These are phyloP conservation scores for Mucor piriformis DNA, from an alignment of 371 early-diverging fungal genomes.

Conservation along the genomic window DNA sequence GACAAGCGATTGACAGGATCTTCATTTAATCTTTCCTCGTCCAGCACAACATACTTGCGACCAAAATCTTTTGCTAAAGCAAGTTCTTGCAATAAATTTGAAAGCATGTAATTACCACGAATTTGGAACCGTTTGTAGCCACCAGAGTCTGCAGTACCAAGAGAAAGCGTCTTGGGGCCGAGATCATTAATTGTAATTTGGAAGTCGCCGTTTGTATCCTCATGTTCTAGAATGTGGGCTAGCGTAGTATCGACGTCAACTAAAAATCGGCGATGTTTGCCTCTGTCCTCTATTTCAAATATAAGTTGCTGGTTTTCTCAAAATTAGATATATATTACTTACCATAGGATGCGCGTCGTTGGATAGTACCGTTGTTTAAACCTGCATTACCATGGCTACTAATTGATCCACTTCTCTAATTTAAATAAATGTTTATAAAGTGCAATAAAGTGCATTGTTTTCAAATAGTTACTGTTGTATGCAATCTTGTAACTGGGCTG, in stretches of 20 bases:
- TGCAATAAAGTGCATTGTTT: not conserved
- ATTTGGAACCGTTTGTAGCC: constrained; percentile 84
- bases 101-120: constrained; percentile 90
- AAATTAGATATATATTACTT: not conserved
- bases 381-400: not conserved
- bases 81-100: constrained; percentile 92
- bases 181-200: constrained; percentile 90
- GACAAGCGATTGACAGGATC: constrained; percentile 87
- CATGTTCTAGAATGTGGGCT: constrained; percentile 77
- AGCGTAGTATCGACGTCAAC: constrained; percentile 82
- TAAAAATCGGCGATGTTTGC: constrained; percentile 69
- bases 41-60: constrained; percentile 77
- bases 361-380: constrained; percentile 9
- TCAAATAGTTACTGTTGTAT: constrained; percentile 24
- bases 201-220: constrained; percentile 90
- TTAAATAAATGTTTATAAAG: not conserved
- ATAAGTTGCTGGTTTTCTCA: not conserved
- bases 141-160: constrained; percentile 84
- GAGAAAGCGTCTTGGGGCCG: constrained; percentile 84
- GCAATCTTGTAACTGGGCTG: constrained; percentile 22
- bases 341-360: constrained; percentile 53
- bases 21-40: constrained; percentile 83
- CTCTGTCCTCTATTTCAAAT: constrained; percentile 61
- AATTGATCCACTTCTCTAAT: constrained; percentile 7
- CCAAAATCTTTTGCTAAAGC: constrained; percentile 87